A percentile compares a stretch with the other conserved stretches of the same genome.
Evolutionary conservation across 768 basidiomycete species (phyloP).

Genomic region (Crucibulum laeve): DNA sequence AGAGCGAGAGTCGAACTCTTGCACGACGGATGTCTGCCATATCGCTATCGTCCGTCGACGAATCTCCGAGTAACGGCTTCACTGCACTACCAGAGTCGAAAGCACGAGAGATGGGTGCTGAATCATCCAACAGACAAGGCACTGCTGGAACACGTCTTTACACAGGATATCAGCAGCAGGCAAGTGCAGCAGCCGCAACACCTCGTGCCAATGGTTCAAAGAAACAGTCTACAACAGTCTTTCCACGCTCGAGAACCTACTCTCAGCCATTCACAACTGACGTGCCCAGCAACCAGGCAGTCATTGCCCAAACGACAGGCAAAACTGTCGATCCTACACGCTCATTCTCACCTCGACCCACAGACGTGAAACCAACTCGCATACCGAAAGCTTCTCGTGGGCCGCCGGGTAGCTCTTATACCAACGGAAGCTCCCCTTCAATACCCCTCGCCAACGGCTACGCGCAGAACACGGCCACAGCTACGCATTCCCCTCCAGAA

Average conservation of each 20-base stretch:
- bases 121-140: background rate
- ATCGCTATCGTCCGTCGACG: conserved; percentile 57
- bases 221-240: conserved; percentile 23
- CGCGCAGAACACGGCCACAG: conserved; percentile 15
- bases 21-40: conserved; percentile 73
- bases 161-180: conserved; percentile 9
- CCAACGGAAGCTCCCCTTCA: conserved; percentile 15
- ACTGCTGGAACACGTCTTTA: background rate
- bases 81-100: background rate
- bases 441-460: conserved; percentile 9
- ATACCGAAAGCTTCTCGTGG: conserved; percentile 40
- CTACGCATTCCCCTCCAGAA: conserved; percentile 12
- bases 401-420: conserved; percentile 6
- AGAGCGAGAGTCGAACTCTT: conserved; percentile 76
- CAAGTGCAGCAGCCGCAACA: conserved; percentile 13
- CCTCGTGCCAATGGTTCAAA: conserved; percentile 25
- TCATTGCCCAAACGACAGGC: conserved; percentile 23
- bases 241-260: conserved; percentile 57
- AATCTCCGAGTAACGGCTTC: conserved; percentile 10
- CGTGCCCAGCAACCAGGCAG: conserved; percentile 17
- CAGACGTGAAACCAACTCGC: conserved; percentile 43
- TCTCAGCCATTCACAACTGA: conserved; percentile 57
- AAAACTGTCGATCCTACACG: conserved; percentile 31
- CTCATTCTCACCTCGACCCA: conserved; percentile 39
- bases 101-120: background rate